Base-by-base conservation (phyloP, 345 rosid species). In the Melaleuca alternifolia region DNA sequence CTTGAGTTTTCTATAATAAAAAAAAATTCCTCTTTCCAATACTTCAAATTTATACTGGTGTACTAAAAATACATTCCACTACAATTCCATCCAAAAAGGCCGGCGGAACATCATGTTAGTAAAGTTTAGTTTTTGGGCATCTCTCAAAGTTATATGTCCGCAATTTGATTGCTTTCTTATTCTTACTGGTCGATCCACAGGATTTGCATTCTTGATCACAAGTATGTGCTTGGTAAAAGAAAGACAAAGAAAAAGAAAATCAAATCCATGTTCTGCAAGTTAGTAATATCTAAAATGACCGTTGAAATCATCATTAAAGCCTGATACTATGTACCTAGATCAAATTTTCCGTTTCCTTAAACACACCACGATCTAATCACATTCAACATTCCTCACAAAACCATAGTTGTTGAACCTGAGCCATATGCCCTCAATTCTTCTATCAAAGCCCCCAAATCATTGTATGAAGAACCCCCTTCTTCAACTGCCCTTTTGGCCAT, bases 381-480 rank as follows among this genome's bases (percentile, higher is more conserved):
- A 10, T 30, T 30, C 37, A 21, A 15, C 33, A 65, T 65, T 65
- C 46, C 46, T 16, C 24, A 8, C 77, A 65, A 33, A 33, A 8
- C 46, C 46, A 33, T 16, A 16, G 24, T 33, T 5, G 23, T 65
- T 65, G 24, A 65, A 4, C 77, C 46, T 65, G 24, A 65, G 24
- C 77, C 77, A 65, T 33, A 8, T 33, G 77, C 8, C 77, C 77
- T 65, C 46, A 65, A 30, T 65, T 90, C 91, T 37, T 92, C 85
- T 10, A 93, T 57, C 50, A 93, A 53, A 85, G 85, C 89, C 75
- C 79, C 82, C 83, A 90, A 26, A 85, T 89, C 87, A 26, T 85
- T 33, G 85, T 46, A 15, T 7, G 95, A 93, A 5, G 93, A 91
- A 5, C 93, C 93, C 7, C 90, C 93, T 51, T 87, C 86, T 48